phyloP scores from a whole-genome alignment of 306 rosid genomes.

The Luffa aegyptiaca region DNA sequence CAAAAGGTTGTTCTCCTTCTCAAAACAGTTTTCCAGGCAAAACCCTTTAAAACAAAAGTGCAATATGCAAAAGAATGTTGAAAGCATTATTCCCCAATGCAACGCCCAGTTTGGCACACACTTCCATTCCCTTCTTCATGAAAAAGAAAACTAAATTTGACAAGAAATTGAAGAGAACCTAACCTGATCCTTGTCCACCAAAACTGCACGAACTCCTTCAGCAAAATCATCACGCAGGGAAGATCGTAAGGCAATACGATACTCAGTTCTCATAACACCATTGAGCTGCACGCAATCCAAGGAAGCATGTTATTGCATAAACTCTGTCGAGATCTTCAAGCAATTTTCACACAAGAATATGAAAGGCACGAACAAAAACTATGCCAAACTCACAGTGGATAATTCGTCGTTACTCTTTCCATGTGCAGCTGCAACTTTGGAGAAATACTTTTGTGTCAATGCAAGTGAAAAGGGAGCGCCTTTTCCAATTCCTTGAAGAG shows the following conservation, averaged over 20 bases:
- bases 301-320: neutral
- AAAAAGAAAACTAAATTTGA: neutral
- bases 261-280: slow-evolving; percentile 84
- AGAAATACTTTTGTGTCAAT: slow-evolving; percentile 68
- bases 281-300: slow-evolving; percentile 41
- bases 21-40: neutral
- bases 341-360: neutral
- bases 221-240: slow-evolving; percentile 71
- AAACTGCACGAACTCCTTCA: slow-evolving; percentile 93
- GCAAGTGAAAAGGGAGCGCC: slow-evolving; percentile 93
- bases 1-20: neutral
- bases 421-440: slow-evolving; percentile 62
- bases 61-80: neutral
- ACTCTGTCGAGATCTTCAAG: neutral
- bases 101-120: neutral
- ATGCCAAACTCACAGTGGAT: slow-evolving; percentile 50
- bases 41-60: neutral
- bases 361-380: neutral
- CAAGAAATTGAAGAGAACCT: slow-evolving; percentile 8
- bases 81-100: neutral
- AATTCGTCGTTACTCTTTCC: slow-evolving; percentile 40
- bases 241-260: slow-evolving; percentile 79
- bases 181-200: slow-evolving; percentile 99
- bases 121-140: neutral
- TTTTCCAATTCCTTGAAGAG: slow-evolving; percentile 82